These are phyloP conservation scores for Wickerhamomyces chambardii DNA, from an alignment of 805 yeast genomes.

Conservation along the genomic window DNA sequence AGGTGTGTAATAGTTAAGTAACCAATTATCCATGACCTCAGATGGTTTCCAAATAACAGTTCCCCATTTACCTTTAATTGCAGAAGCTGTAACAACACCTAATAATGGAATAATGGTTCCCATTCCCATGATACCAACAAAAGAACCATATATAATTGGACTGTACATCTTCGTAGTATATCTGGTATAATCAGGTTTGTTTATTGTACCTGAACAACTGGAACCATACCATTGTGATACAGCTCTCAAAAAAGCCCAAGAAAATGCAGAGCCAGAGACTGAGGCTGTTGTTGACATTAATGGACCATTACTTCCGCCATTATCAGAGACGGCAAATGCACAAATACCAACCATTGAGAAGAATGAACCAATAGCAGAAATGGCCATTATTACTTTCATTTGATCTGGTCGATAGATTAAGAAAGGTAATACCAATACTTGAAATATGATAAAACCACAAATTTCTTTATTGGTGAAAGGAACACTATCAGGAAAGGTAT, in stretches of 20 bases:
- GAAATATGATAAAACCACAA: conserved; percentile 25
- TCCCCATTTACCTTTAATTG: conserved; percentile 13
- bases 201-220: conserved; percentile 28
- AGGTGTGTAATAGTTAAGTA: conserved; percentile 26
- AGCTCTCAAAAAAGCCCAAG: conserved; percentile 33
- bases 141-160: conserved; percentile 15
- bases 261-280: conserved; percentile 10
- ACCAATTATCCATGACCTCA: conserved; percentile 29
- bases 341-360: conserved; percentile 18
- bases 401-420: conserved; percentile 15
- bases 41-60: conserved; percentile 37
- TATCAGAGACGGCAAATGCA: conserved; percentile 15
- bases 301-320: conserved; percentile 20
- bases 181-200: conserved; percentile 20
- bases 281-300: conserved; percentile 19
- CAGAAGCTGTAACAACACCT: conserved; percentile 17
- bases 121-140: conserved; percentile 10
- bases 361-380: conserved; percentile 10
- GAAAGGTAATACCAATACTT: conserved; percentile 10
- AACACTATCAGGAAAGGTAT: conserved; percentile 21
- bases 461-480: conserved; percentile 27
- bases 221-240: conserved; percentile 30
- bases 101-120: conserved; percentile 19
- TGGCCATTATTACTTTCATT: conserved; percentile 8
- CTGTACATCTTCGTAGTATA: conserved; percentile 12